Base-by-base conservation (phyloP, 1,139 yeast genomes). In the Nakaseomyces glabratus region DNA sequence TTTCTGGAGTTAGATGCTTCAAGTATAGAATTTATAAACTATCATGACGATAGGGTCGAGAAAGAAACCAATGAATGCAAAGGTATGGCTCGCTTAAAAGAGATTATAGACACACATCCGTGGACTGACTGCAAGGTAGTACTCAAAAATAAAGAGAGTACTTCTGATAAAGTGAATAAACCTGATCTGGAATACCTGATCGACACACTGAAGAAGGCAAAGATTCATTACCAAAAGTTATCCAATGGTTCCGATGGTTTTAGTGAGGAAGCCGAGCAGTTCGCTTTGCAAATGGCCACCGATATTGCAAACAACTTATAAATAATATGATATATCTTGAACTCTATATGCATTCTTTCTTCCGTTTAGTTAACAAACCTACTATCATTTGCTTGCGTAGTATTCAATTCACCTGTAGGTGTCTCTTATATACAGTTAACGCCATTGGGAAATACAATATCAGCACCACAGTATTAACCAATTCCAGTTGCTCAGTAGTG, bases 401-500 rank as follows among this genome's bases (percentile, higher is more conserved):
- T n/a, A n/a, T n/a, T n/a, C n/a, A n/a, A n/a, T n/a, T n/a, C n/a
- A n/a, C 6, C n/a, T 10, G 33, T 25, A 39, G 26, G 29, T 47
- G 43, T 31, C 41, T 45, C 35, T 49, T 58, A 43, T 42, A 56
- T 11, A 53, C 35, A 23, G 50, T 44, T 24, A 50, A 39, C 39
- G 58, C 51, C 4, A 51, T 40, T 8, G 65, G 65, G 24, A 60
- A 44, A 34, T 46, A 58, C 6, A 46, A 21, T 12, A 60, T 45
- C 16, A 61, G 36, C 1, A 57, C 43, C 5, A 43, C 15, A 34
- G 51, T 52, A 21, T 50, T 47, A 1, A 46, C 14, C 8, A 35
- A 21, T 20, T 52, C 57, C 9, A 45, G 33, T 17, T 37, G 23
- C 6, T 47, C 45, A 2, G 47, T 41, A 3, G 53, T 37, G 34